Evolutionary conservation across 257 asterid species (phyloP).

Genomic region (Solanum tarapatanum): DNA sequence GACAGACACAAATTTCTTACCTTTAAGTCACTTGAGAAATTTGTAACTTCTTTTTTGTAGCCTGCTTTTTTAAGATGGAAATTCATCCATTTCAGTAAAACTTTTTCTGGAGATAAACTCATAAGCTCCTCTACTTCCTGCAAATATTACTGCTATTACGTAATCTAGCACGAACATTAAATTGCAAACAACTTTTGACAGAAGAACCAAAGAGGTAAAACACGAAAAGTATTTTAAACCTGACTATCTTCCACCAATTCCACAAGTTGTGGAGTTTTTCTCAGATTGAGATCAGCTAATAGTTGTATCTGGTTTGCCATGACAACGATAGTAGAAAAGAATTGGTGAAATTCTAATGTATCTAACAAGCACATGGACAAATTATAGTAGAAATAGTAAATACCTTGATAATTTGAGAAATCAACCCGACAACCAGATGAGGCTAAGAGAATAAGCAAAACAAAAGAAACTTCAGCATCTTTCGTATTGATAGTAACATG

Average conservation of each 20-base stretch:
- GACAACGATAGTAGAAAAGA: neutral
- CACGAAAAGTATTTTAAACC: constrained; percentile 23
- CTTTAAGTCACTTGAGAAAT: constrained; percentile 76
- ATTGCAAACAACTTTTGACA: neutral
- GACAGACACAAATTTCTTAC: constrained; percentile 12
- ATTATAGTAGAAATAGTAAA: neutral
- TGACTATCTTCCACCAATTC: constrained; percentile 77
- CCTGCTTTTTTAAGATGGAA: constrained; percentile 81
- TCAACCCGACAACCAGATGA: constrained; percentile 77
- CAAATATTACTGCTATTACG: neutral
- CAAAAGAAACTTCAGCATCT: neutral
- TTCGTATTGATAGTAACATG: neutral
- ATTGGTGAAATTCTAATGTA: neutral
- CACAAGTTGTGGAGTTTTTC: constrained; percentile 80
- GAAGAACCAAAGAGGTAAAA: neutral
- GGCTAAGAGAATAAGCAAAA: constrained; percentile 38
- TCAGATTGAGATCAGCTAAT: constrained; percentile 74
- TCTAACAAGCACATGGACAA: neutral
- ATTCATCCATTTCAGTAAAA: constrained; percentile 89
- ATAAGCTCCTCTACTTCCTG: constrained; percentile 87
- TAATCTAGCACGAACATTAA: neutral
- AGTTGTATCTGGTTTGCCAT: constrained; percentile 58
- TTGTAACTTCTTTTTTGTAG: constrained; percentile 51
- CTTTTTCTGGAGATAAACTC: constrained; percentile 62
- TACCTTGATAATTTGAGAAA: constrained; percentile 90